phyloP scores from a whole-genome alignment of 805 yeast genomes.

The Metschnikowia drakensbergensis region DNA sequence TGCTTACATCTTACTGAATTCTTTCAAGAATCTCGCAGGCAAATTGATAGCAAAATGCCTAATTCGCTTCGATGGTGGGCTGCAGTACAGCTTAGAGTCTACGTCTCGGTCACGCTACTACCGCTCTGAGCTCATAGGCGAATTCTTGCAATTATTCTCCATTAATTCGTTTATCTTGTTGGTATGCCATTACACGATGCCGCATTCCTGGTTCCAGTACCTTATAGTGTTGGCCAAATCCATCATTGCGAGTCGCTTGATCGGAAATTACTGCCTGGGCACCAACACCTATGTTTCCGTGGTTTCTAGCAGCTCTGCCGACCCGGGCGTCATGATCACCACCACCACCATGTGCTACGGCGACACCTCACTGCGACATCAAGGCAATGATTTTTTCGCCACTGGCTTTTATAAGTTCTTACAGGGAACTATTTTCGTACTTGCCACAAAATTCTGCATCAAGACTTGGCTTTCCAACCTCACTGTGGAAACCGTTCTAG shows the following conservation, averaged over 20 bases:
- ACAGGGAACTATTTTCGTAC: slow-evolving; percentile 19
- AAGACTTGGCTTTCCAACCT: slow-evolving; percentile 6
- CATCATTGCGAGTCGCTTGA: slow-evolving; percentile 28
- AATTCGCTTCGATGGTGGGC: slow-evolving; percentile 7
- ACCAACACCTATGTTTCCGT: slow-evolving; percentile 23
- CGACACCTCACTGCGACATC: slow-evolving; percentile 7
- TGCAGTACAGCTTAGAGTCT: slow-evolving; percentile 10
- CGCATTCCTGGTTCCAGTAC: slow-evolving; percentile 21
- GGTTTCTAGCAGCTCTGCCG: slow-evolving; percentile 11
- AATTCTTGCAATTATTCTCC: slow-evolving; percentile 21
- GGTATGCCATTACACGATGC: slow-evolving; percentile 20
- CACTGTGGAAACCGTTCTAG: background rate
- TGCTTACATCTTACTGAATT: slow-evolving; percentile 26
- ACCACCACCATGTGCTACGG: slow-evolving; percentile 15
- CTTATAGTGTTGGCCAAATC: slow-evolving; percentile 28
- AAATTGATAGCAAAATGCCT: slow-evolving; percentile 21
- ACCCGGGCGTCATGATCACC: slow-evolving; percentile 11
- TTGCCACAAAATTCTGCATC: slow-evolving; percentile 20
- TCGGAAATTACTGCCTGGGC: slow-evolving; percentile 26
- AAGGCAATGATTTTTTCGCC: slow-evolving; percentile 6
- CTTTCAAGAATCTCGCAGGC: slow-evolving; percentile 29
- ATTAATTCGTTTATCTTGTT: slow-evolving; percentile 25
- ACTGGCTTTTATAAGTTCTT: slow-evolving; percentile 19
- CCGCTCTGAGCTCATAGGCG: slow-evolving; percentile 18
- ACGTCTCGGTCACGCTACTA: slow-evolving; percentile 12